Base-by-base conservation (phyloP, 768 basidiomycete genomes). In the Harrya chromipes region DNA sequence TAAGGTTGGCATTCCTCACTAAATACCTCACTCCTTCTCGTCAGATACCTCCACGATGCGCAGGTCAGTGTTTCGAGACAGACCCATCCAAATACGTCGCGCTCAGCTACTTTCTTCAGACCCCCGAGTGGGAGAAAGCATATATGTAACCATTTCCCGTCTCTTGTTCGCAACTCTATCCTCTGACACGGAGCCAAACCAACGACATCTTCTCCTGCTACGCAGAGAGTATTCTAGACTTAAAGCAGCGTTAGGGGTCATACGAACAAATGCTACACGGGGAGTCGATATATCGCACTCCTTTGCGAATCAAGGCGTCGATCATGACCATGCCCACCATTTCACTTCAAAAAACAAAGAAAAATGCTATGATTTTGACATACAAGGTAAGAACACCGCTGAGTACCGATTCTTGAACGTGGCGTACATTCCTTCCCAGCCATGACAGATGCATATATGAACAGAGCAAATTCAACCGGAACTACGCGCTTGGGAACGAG, bases 161-260 rank as follows among this genome's bases (percentile, higher is more conserved):
- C 21, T 44, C 31, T 37, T 31, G n/a, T 42, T 34, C 14, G 6
- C 19, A 10, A 23, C 5, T 6, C 17, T 19, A 20, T 33, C 4
- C 12, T 5, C 53, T 56, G 23, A 52, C 50, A 8, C 37, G 20
- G 6, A 4, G 11, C 16, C 21, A 31, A 41, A 49, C 17, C 43
- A 40, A 24, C 40, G 21, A 19, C 10, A 26, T 48, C 38, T 3
- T 20, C 39, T 41, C 39, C 37, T 24, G 16, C 24, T 23, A 27
- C 33, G 31, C 55, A 90, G 88, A 62, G 81, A 90, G 63, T 91
- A 90, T 59, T 77, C 77, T 2, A 79, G 75, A 9, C 77, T 91
- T 14, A 90, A 90, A 67, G 84, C 80, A 54, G 73, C 75, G 13
- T 83, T 90, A 20, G 71, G 72, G 13, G 74, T 75, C 2, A 80